Base-by-base conservation (phyloP, 2,329 filamentous ascomycete species). In the Lachnellula arida region DNA sequence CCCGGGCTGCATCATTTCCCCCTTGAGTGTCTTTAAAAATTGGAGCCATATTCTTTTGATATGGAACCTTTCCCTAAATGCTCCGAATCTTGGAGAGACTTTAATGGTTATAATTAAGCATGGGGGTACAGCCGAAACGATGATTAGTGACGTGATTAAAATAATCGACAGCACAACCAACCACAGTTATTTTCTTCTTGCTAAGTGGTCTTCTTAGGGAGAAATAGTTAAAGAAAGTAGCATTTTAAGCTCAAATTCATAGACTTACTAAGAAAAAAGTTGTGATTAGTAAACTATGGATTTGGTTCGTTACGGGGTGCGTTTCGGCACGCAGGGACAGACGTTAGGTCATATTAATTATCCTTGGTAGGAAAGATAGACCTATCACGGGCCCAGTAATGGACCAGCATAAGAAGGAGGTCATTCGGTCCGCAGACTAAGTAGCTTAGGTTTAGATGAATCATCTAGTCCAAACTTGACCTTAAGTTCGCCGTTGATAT, bases 281-380 rank as follows among this genome's bases (percentile, higher is more conserved):
- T n/a, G n/a, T n/a, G n/a, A n/a, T n/a, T n/a, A n/a, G n/a, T n/a
- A n/a, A n/a, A n/a, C n/a, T n/a, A n/a, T n/a, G n/a, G n/a, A n/a
- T n/a, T n/a, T n/a, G n/a, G n/a, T n/a, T n/a, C n/a, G n/a, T n/a
- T n/a, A n/a, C n/a, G n/a, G n/a, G n/a, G n/a, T n/a, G n/a, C n/a
- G n/a, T n/a, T n/a, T n/a, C n/a, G n/a, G n/a, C n/a, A n/a, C n/a
- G n/a, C n/a, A n/a, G n/a, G n/a, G n/a, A n/a, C n/a, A n/a, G n/a
- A n/a, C n/a, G n/a, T n/a, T 3, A 65, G 40, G 50, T 67, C 58
- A 35, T 60, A 57, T 23, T 56, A 54, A 46, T 66, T 59, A 48
- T 65, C 62, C 52, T 68, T 55, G n/a, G 61, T 67, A 17, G 51
- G 63, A 50, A 63, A 68, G 46, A 66, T 53, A 40, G 54, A 60